Base-by-base conservation (phyloP, 805 yeast genomes). In the Teunomyces cretensis region DNA sequence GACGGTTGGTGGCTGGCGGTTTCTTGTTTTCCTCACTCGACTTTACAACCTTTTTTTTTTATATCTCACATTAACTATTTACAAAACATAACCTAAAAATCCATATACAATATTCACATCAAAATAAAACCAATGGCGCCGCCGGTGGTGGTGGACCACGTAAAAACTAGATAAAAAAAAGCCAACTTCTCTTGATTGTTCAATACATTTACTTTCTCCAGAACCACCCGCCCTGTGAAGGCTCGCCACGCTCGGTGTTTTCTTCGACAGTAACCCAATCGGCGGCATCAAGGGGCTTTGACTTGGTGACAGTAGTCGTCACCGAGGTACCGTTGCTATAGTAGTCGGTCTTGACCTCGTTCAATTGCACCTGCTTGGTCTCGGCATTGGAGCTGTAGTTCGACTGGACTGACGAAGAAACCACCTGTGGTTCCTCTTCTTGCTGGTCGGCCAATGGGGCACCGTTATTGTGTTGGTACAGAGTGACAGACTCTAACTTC, bases 311-410 rank as follows among this genome's bases (percentile, higher is more conserved):
- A 14, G 57, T 62, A 39, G 57, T 62, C 11, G 68, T 64, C 14
- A 48, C 42, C 11, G 68, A 59, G 2, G 70, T 67, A 22, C 77
- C 77, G 48, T 72, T 74, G 24, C 49, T 53, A 44, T 54, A 71
- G 39, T 53, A 57, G 46, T 71, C 72, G 3, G 68, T 64, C 41
- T 56, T 60, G 13, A 52, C 48, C 46, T 70, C 74, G 24, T 59
- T 57, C 54, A 55, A 53, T 19, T 60, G 56, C 2, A 64, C 52
- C 46, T 60, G 64, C 41, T 70, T 60, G 14, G 57, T 48, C 15
- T 61, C 68, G 11, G 57, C 47, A 48, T 66, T 56, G 12, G 64
- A 52, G 39, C 45, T 55, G 49, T 56, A 58, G 24, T 54, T 46
- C 8, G 62, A 57, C 39, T 54, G 52, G n/a, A 62, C 49, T 9